Base-by-base conservation (phyloP, 192 early-diverging fungal species). In the Coemansia erecta region DNA sequence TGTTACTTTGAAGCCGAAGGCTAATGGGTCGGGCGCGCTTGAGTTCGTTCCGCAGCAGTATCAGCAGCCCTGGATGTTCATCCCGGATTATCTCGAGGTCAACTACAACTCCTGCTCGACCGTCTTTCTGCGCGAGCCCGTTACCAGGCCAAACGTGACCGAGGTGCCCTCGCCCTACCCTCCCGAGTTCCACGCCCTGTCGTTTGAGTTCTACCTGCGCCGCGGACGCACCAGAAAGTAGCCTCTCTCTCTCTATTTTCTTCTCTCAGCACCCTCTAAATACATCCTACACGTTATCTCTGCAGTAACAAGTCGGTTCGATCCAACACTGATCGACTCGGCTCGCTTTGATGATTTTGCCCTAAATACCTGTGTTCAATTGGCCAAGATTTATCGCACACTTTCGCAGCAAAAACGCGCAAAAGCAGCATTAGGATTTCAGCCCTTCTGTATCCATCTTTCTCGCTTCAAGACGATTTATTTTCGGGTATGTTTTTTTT, bases 1-100 rank as follows among this genome's bases (percentile, higher is more conserved):
- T 18, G 73, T 70, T 19, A 86, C 83, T 8, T 72, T 93, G 58
- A 72, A 82, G 70, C 82, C 82, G 44, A 54, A 62, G 1, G 72
- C 67, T 54, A 70, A 81, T 44, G 80, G 66, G n/a, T 64, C 72
- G 4, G 77, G 81, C 43, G 74, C 70, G 51, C 80, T 90, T 23
- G 77, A 77, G 15, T 91, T 89, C 64, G 73, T 65, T n/a, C 82
- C 87, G 12, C 82, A 72, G 28, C 84, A 85, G 14, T 98, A 90
- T 70, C 85, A 87, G 71, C 88, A 92, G 67, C 94, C 97, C 11
- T 95, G 89, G 84, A 88, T 98, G 86, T 98, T 96, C 69, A 84
- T 95, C 17, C 97, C 97, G 8, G 86, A 92, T 50, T 98, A 98
- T 72, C 87, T 98, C 23, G 97, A 98, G 81, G 94, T 98, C 49